Evolutionary conservation across 257 asterid genomes (phyloP), one percentile per base, ranked within the genome.

Genomic region (Solanum acaule): DNA sequence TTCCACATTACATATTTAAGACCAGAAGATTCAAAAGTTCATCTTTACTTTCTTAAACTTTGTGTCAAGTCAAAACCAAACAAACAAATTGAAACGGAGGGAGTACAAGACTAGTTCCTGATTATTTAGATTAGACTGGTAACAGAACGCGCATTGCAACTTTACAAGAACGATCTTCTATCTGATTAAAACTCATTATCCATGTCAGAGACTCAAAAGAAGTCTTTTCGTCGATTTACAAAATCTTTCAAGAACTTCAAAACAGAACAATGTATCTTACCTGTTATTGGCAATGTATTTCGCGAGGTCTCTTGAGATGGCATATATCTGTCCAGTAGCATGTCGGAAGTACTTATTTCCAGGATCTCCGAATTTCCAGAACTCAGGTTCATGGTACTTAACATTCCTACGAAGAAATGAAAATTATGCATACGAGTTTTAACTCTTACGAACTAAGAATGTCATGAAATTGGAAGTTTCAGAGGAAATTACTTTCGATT

Each of bases 321-420:
- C 96, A 67, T 94, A 94, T 87, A 94, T 94, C 84, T 94, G 96
- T 35, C 96, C 96, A 27, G 94, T 91, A 38, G 96, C 96, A 88
- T 94, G 96, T 31, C 95, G 90, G 89, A 94, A 94, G 88, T 94
- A 94, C 90, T 87, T 90, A 87, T 92, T 93, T 38, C 96, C 96
- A 37, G 61, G 92, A 34, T 93, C 96, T 68, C 96, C 96, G 5
- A 94, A 94, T 90, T 92, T 94, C 95, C 94, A 94, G 37, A 85
- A 87, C 90, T 94, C 94, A 0, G 94, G 96, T 91, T 94, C 95
- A 38, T 91, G 95, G 89, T 94, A 94, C 90, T 93, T 94, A 8
- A 93, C 94, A 90, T 90, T 92, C 90, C 94, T 93, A 68, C 84
- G 8, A 12, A n/a, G 34, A 38, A 15, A 87, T 25, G 38, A 67